Base-by-base conservation (phyloP, 805 yeast genomes). In the Naumovozyma dairenensis region DNA sequence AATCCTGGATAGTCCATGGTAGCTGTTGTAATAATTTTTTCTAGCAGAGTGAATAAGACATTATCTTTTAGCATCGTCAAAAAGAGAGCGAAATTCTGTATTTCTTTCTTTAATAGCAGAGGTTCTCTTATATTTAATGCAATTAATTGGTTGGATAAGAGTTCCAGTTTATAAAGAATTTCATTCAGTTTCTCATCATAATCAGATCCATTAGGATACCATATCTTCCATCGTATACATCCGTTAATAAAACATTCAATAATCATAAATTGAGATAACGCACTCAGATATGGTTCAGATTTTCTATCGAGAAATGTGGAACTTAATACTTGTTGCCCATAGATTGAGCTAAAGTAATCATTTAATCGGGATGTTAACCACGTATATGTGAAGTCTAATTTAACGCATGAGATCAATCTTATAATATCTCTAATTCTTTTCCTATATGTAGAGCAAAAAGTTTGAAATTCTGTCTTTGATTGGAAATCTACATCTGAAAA, bases 201-300 rank as follows among this genome's bases (percentile, higher is more conserved):
- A 30, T 61, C 65, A 10, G 42, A 40, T 10, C 46, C 45, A 6
- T 42, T 34, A 1, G 55, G 45, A 48, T 84, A 86, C 96, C 96
- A 89, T 13, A 85, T 76, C 48, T 84, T 75, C 98, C 99, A 93
- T 51, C 99, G 72, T 9, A 92, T 77, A 16, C 93, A 79, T 24
- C 97, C 98, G 39, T 94, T 72, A 21, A 92, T 73, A 45, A 93
- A 80, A 22, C 94, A 80, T 57, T 89, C 97, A 18, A 86, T 83
- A 17, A 86, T 74, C 51, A 77, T 78, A 40, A 92, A 76, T 53
- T 86, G 96, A 0, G 94, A 73, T 34, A 78, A 70, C 0, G 94
- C 92, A 39, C 75, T 70, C 28, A 80, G 69, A 51, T 73, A 82
- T 4, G 94, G 80, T 38, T 80, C 80, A 1, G 71, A 71, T 37